These are phyloP conservation scores for Marasmius fiardii DNA, from an alignment of 1,284 basidiomycete species.

Conservation along the genomic window DNA sequence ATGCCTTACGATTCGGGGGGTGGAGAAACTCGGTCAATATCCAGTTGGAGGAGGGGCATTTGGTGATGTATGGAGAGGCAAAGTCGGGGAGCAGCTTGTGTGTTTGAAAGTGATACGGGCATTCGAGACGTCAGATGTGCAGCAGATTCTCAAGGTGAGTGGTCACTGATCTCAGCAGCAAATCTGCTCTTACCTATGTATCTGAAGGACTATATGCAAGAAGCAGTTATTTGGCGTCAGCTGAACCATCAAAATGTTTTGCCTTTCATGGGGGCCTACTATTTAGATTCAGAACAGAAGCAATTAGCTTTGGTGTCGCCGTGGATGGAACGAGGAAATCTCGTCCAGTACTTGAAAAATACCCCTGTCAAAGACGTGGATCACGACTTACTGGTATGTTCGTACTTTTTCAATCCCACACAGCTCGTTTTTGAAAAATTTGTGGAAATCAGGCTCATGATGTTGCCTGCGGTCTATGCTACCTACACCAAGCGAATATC, in stretches of 20 bases:
- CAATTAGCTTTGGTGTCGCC: slow-evolving; percentile 16
- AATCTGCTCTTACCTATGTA: neutral
- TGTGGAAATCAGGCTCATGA: slow-evolving; percentile 19
- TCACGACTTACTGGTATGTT: slow-evolving; percentile 22
- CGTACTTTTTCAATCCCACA: neutral
- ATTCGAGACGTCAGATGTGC: neutral
- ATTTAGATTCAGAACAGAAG: neutral
- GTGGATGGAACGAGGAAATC: slow-evolving; percentile 32
- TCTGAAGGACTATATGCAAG: no score
- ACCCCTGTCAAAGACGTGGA: slow-evolving; percentile 13
- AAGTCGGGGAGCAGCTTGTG: neutral
- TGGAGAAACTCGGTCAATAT: neutral
- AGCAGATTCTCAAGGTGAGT: neutral
- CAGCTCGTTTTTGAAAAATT: neutral
- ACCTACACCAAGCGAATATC: slow-evolving; percentile 29
- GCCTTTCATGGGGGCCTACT: neutral
- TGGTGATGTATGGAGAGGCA: slow-evolving; percentile 7
- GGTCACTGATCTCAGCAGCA: neutral
- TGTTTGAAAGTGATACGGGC: slow-evolving; percentile 5
- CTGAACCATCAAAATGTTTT: neutral
- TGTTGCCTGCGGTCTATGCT: slow-evolving; percentile 28
- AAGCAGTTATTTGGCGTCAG: no score
- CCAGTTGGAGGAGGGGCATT: slow-evolving; percentile 1
- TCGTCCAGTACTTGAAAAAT: slow-evolving; percentile 23
- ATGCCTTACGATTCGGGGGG: neutral